Evolutionary conservation across 768 basidiomycete genomes (phyloP).

Genomic region (Suillus bovinus): DNA sequence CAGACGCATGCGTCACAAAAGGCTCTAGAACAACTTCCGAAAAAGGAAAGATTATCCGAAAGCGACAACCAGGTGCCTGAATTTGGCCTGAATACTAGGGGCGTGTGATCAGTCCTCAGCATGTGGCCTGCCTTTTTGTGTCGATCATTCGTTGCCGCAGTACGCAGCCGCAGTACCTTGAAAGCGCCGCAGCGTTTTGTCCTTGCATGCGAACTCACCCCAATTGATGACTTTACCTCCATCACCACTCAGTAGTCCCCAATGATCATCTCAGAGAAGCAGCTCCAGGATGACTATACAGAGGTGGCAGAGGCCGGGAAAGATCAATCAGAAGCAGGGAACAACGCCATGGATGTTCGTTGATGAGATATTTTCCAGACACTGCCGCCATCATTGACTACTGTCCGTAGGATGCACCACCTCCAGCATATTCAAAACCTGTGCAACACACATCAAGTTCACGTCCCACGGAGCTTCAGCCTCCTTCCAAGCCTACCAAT

Average conservation of each 20-base stretch:
- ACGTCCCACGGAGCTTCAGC: neutral
- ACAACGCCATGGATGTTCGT: neutral
- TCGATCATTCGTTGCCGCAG: neutral
- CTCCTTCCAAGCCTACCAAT: constrained; percentile 15
- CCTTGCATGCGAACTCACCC: neutral
- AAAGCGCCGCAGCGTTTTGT: neutral
- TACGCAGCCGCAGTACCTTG: constrained; percentile 1
- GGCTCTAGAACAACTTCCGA: too few species aligned
- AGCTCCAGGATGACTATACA: neutral
- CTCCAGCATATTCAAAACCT: constrained; percentile 12
- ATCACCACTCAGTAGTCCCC: neutral
- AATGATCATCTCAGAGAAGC: constrained; percentile 10
- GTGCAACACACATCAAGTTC: neutral
- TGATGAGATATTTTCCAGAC: neutral
- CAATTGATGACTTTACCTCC: neutral
- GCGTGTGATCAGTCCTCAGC: too few species aligned
- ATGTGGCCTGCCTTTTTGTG: neutral
- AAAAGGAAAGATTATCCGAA: too few species aligned
- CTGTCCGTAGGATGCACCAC: constrained; percentile 2
- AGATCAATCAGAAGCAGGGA: neutral
- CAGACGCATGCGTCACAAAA: too few species aligned
- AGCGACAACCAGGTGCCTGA: too few species aligned
- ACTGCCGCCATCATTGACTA: neutral
- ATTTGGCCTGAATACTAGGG: too few species aligned
- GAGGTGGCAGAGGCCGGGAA: neutral